A percentile compares a stretch with the other conserved stretches of the same genome.
These are phyloP conservation scores for Inonotus obliquus DNA, from an alignment of 1,284 basidiomycete genomes.

Conservation along the genomic window DNA sequence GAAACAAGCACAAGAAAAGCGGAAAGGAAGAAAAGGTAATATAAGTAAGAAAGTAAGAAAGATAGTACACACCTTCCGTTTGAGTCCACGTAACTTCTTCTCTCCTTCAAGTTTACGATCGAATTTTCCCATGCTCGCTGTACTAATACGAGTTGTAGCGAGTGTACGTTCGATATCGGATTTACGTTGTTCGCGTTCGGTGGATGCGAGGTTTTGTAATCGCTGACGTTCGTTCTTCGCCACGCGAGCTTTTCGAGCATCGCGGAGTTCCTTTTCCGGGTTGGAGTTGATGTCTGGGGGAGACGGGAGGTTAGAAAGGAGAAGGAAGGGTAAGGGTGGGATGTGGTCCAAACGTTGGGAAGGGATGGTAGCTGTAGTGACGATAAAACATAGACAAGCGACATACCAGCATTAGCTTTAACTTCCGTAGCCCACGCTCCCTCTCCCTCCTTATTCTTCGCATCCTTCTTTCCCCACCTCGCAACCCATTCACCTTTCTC, in stretches of 20 bases:
- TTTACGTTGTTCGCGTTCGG: constrained; percentile 54
- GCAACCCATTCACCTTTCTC: constrained; percentile 91
- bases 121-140: constrained; percentile 91
- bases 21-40: background rate
- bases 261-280: constrained; percentile 71
- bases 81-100: constrained; percentile 82
- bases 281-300: constrained; percentile 66
- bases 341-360: background rate
- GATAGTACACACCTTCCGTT: constrained; percentile 75
- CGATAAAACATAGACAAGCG: background rate
- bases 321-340: background rate
- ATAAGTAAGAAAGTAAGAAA: constrained; percentile 14
- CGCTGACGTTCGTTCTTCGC: constrained; percentile 85
- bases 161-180: constrained; percentile 74
- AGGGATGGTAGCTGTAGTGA: background rate
- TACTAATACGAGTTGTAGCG: constrained; percentile 77
- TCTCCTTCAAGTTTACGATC: constrained; percentile 90
- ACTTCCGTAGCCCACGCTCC: constrained; percentile 93
- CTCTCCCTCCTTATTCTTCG: constrained; percentile 87
- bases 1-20: background rate
- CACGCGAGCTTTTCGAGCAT: constrained; percentile 75
- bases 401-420: constrained; percentile 77
- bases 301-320: background rate
- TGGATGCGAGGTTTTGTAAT: constrained; percentile 58
- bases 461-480: constrained; percentile 81